Base-by-base conservation (phyloP, 148 eudicot genomes). In the Diospyros kaki region DNA sequence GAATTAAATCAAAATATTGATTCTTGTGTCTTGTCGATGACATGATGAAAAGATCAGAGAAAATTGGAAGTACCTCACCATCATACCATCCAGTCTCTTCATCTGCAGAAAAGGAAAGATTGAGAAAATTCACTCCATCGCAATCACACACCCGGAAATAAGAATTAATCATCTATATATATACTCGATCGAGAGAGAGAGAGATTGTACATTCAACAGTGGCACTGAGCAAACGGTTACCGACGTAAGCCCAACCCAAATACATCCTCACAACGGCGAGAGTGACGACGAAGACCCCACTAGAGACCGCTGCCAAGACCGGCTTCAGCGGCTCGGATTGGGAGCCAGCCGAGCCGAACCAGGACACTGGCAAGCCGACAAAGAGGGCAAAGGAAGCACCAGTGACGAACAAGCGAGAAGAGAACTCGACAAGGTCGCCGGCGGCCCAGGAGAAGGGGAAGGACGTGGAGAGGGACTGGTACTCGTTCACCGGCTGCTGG, bases 81-180 rank as follows among this genome's bases (percentile, higher is more conserved):
- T 92, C 96, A 73, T 94, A 94, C 98, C 98, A 94, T 52, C 98
- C 98, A 0, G 96, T 94, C 85, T 94, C 98, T 82, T 94, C 98
- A 88, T 94, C 97, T 90, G 88, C 75, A 85, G 56, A 64, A 69
- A 71, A 18, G 43, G 28, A 69, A 42, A 69, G 46, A 51, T 7
- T 64, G 10, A 72, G 38, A 51, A 45, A 7, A 71, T 54, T 44
- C 43, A 71, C 44, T 44, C 56, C 43, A 61, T 15, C 39, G n/a
- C n/a, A 42, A 38, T 65, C 75, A 70, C 64, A 67, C 3, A 67
- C 43, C 71, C 61, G 40, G 42, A 68, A 28, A 62, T 6, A 62
- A 62, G 2, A 62, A 62, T 10, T 38, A 62, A 28, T 11, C 8
- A 28, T 17, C 4, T 17, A 58, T 4, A 58, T 5, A n/a, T 4